Evolutionary conservation across 352 stramenopile species (phyloP).

Genomic region (Phytophthora hibernalis): DNA sequence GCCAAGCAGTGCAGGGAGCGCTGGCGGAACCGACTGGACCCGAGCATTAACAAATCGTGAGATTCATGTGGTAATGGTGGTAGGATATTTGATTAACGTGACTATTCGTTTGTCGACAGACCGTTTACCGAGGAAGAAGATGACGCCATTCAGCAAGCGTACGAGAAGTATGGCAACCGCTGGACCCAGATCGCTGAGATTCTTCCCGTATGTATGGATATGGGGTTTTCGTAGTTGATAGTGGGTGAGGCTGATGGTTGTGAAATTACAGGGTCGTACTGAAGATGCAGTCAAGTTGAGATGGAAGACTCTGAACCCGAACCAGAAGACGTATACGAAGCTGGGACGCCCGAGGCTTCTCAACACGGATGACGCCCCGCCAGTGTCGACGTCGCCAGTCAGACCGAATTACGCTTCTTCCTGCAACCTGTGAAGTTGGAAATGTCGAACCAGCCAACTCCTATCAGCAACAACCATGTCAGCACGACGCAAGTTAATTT

Average conservation of each 20-base stretch:
- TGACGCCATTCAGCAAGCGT: constrained; percentile 74
- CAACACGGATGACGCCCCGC: constrained; percentile 50
- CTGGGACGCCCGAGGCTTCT: constrained; percentile 73
- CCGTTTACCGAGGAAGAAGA: constrained; percentile 79
- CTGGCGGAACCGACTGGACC: constrained; percentile 97
- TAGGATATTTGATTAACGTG: constrained; percentile 4
- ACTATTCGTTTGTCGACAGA: constrained; percentile 29
- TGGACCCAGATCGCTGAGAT: constrained; percentile 90
- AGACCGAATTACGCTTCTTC: constrained; percentile 21
- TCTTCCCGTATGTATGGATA: constrained; percentile 50
- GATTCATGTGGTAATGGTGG: background rate
- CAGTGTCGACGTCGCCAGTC: constrained; percentile 40
- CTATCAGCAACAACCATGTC: constrained; percentile 15
- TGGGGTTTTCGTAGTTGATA: background rate
- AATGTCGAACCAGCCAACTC: constrained; percentile 5
- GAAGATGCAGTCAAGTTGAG: constrained; percentile 85
- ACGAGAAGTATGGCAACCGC: constrained; percentile 85
- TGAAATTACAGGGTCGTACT: constrained; percentile 57
- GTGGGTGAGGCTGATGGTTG: background rate
- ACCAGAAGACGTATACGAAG: constrained; percentile 79
- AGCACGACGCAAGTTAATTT: constrained; percentile 32
- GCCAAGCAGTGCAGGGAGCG: constrained; percentile 97
- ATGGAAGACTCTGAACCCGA: constrained; percentile 86
- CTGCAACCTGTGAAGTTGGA: constrained; percentile 23
- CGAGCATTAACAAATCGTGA: constrained; percentile 91